These are phyloP conservation scores for Dactylellina cionopaga DNA, from an alignment of 2,329 filamentous ascomycete genomes.

Conservation along the genomic window DNA sequence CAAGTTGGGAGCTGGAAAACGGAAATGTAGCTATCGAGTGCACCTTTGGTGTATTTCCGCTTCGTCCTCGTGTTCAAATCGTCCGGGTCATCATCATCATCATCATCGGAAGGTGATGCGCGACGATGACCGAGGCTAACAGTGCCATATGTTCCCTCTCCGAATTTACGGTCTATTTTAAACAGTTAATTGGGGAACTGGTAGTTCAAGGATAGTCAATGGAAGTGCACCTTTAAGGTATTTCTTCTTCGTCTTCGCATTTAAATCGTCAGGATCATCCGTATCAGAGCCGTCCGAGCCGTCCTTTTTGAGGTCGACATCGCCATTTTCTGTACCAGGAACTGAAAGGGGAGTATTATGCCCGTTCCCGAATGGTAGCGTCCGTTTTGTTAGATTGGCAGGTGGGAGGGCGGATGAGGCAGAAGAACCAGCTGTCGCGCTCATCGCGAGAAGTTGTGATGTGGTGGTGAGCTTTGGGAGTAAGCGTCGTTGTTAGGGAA, in stretches of 20 bases:
- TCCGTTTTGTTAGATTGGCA: constrained; percentile 14
- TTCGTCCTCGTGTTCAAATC: constrained; percentile 84
- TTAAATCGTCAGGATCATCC: constrained; percentile 74
- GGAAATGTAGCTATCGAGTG: neutral
- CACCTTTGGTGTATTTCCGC: constrained; percentile 88
- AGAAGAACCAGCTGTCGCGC: constrained; percentile 41
- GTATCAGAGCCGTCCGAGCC: constrained; percentile 46
- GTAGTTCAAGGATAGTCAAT: no score
- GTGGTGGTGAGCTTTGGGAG: neutral
- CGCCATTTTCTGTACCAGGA: constrained; percentile 26
- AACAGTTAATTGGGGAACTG: no score
- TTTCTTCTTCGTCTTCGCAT: constrained; percentile 82
- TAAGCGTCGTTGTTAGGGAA: constrained; percentile 1
- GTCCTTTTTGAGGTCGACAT: constrained; percentile 9
- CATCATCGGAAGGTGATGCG: constrained; percentile 3
- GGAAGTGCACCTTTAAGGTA: constrained; percentile 78
- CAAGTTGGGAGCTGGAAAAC: neutral
- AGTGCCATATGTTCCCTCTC: neutral
- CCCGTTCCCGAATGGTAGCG: constrained; percentile 41
- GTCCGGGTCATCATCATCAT: constrained; percentile 65
- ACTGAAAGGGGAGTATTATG: constrained; percentile 20
- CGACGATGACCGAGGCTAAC: no score
- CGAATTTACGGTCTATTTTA: no score
- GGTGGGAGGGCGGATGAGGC: constrained; percentile 22
- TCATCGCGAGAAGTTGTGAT: constrained; percentile 30